Percentiles rank a stretch among this genome's conserved stretches.
Evolutionary conservation across 2,329 filamentous ascomycete genomes (phyloP).

Genomic region (Dactylellina haptotyla): DNA sequence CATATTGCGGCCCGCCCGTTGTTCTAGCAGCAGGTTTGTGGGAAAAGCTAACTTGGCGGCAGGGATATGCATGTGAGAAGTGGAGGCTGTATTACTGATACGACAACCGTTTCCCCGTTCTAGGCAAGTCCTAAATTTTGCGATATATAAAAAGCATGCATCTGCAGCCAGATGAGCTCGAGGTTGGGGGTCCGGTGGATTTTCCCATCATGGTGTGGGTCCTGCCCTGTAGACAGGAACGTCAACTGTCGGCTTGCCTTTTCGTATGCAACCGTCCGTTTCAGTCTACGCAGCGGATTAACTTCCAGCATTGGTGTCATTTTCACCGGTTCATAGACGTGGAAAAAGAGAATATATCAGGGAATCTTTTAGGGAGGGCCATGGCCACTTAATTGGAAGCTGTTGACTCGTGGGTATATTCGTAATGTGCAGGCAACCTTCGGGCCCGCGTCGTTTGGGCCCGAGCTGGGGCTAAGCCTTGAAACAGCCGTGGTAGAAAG

Average conservation of each 20-base stretch:
- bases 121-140: slow-evolving; percentile 22
- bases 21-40: slow-evolving; percentile 3
- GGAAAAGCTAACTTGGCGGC: neutral
- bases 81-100: slow-evolving; percentile 33
- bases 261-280: slow-evolving; percentile 1
- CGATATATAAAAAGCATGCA: slow-evolving; percentile 31
- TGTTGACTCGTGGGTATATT: too few species aligned
- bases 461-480: neutral
- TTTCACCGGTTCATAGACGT: neutral
- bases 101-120: neutral
- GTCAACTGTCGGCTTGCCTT: neutral
- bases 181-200: neutral
- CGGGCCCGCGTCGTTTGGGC: neutral
- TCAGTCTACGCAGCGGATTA: slow-evolving; percentile 1
- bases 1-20: slow-evolving; percentile 14
- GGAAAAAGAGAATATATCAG: too few species aligned
- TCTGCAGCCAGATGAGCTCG: slow-evolving; percentile 17
- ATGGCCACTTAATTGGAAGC: too few species aligned
- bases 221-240: neutral
- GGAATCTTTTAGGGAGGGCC: too few species aligned
- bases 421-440: too few species aligned
- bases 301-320: neutral
- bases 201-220: neutral
- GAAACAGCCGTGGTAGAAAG: too few species aligned
- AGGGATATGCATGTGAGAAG: slow-evolving; percentile 7